Evolutionary conservation across 371 early-diverging fungal genomes (phyloP).

Genomic region (Rhizopus stolonifer): DNA sequence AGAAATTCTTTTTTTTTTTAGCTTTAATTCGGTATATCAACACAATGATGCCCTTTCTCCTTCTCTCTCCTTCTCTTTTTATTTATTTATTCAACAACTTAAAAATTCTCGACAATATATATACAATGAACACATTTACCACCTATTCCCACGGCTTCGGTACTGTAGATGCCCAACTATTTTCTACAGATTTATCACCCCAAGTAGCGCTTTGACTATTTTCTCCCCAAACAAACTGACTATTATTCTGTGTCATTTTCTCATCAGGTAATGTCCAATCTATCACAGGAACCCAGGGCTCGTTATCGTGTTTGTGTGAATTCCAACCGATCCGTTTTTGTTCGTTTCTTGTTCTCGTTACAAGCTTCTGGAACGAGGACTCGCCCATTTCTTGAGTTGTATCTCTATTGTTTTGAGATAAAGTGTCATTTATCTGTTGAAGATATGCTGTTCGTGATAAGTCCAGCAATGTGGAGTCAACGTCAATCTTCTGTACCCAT

Average conservation of each 20-base stretch:
- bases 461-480: too few species aligned
- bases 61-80: too few species aligned
- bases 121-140: too few species aligned
- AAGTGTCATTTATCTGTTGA: too few species aligned
- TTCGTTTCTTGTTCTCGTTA: constrained; percentile 7
- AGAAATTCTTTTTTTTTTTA: too few species aligned
- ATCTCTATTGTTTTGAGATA: neutral
- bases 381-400: neutral
- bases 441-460: too few species aligned
- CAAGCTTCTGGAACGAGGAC: constrained; percentile 6
- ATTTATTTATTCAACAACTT: too few species aligned
- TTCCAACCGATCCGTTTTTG: constrained; percentile 32
- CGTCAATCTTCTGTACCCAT: constrained; percentile 15
- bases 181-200: constrained; percentile 10
- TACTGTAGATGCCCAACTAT: constrained; percentile 21
- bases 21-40: too few species aligned
- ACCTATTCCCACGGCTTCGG: constrained; percentile 22
- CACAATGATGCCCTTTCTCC: too few species aligned
- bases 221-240: constrained; percentile 16
- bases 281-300: constrained; percentile 24
- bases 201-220: constrained; percentile 6
- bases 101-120: too few species aligned
- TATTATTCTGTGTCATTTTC: neutral
- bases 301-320: constrained; percentile 28
- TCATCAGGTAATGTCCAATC: constrained; percentile 19